Percentiles rank a stretch among this genome's conserved stretches.
phyloP scores from a whole-genome alignment of 495 filamentous ascomycete species.

The Chaetomium tenue region DNA sequence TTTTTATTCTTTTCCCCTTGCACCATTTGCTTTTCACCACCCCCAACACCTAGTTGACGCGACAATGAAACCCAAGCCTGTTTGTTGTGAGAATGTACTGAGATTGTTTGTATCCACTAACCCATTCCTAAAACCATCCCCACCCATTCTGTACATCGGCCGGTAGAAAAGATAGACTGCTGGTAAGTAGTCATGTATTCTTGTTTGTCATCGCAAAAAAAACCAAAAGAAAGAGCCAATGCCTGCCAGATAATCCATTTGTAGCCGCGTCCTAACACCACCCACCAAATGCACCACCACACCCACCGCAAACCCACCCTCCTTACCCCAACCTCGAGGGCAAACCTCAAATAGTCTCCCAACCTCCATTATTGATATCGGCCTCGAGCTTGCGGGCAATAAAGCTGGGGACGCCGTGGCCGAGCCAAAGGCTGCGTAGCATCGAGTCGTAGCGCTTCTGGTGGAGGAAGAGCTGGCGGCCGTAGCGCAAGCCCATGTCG shows the following conservation, averaged over 20 bases:
- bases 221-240: not conserved
- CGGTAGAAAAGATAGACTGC: not conserved
- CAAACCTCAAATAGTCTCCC: conserved; percentile 65
- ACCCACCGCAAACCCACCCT: not conserved
- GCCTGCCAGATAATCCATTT: not conserved
- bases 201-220: not conserved
- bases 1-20: not conserved
- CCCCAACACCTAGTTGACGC: too few species aligned
- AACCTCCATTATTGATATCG: conserved; percentile 94
- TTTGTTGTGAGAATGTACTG: too few species aligned
- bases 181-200: not conserved
- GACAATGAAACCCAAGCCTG: too few species aligned
- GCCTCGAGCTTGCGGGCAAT: conserved; percentile 87
- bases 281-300: not conserved
- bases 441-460: conserved; percentile 90
- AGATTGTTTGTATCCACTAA: not conserved
- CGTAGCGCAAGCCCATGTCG: conserved; percentile 77
- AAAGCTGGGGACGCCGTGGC: conserved; percentile 80
- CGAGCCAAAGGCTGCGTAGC: conserved; percentile 81
- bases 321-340: not conserved
- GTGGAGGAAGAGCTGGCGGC: conserved; percentile 84
- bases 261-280: not conserved
- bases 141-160: not conserved
- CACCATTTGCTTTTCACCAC: too few species aligned
- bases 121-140: not conserved